These are phyloP conservation scores for Gossypium turneri DNA, from an alignment of 345 rosid genomes.

Conservation along the genomic window DNA sequence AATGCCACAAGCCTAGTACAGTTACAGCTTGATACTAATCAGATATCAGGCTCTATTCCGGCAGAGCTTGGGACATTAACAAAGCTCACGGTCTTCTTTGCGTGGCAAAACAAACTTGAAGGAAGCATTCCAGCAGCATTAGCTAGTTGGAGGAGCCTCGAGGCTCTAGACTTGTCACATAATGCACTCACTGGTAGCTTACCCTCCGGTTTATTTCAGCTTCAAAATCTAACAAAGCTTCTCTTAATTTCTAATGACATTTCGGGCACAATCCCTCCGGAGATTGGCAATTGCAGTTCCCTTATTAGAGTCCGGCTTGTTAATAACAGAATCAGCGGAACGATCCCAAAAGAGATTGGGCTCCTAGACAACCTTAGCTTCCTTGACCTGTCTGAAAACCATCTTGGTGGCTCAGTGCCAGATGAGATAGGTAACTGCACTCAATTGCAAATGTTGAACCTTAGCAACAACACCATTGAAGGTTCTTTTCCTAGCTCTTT, in stretches of 20 bases:
- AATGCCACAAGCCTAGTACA: conserved; percentile 55
- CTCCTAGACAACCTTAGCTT: conserved; percentile 56
- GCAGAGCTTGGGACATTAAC: conserved; percentile 61
- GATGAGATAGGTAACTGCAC: conserved; percentile 68
- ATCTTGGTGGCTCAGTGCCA: conserved; percentile 57
- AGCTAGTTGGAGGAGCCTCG: conserved; percentile 56
- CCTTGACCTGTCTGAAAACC: conserved; percentile 68
- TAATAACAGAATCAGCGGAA: conserved; percentile 53
- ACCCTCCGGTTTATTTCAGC: conserved; percentile 62
- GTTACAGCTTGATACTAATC: conserved; percentile 76
- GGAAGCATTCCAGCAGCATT: conserved; percentile 66
- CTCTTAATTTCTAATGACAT: conserved; percentile 69
- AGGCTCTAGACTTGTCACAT: conserved; percentile 66
- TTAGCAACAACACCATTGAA: conserved; percentile 73
- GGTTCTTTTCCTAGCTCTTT: conserved; percentile 65
- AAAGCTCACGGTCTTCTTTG: conserved; percentile 60
- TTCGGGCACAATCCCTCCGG: conserved; percentile 61
- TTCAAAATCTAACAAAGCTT: conserved; percentile 65
- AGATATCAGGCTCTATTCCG: conserved; percentile 69
- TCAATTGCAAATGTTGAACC: conserved; percentile 62
- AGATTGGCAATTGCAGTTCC: conserved; percentile 62
- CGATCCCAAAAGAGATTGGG: conserved; percentile 62
- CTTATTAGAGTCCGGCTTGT: conserved; percentile 64
- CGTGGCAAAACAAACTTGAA: conserved; percentile 75
- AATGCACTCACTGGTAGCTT: conserved; percentile 65